Base-by-base conservation (phyloP, 176 grass and related monocot species). In the Aegilops umbellulata region DNA sequence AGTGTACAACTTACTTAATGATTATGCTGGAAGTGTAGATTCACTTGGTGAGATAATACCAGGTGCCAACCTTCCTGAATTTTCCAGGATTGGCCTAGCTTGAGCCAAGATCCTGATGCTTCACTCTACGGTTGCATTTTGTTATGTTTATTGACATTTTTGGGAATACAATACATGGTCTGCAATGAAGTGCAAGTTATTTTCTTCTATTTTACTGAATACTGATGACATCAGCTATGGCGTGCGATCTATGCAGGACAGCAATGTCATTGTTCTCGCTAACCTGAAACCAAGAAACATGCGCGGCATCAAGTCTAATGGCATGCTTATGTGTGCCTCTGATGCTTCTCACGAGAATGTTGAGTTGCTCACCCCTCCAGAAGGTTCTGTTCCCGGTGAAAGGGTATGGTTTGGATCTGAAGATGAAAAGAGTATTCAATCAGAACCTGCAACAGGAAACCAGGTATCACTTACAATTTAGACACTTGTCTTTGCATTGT, bases 261-360 rank as follows among this genome's bases (percentile, higher is more conserved):
- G 82, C 88, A 90, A 87, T 69, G 96, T 98, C 24, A 91, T 98
- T 68, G 93, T 98, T 65, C 88, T 98, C 53, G 96, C 96, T 79
- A 95, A 98, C 82, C 86, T 98, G 23, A 98, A 95, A 78, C 88
- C 96, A 30, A 94, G 96, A 79, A 98, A 95, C 86, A 98, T 98
- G 93, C 92, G 96, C 51, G 96, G 93, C 47, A 89, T 98, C 74
- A 98, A 98, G 75, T 98, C 96, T n/a, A 95, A 95, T 86, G 96
- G 96, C 51, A 98, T 98, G 96, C 90, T 98, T 41, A 94, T 98
- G 93, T 94, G 93, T 82, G 96, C 93, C 38, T 98, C 96, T 76
- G 96, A 98, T 86, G 88, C 93, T 79, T 86, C 91, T 61, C 96
- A 95, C 66, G 90, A 98, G 84, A 95, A 69, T 80, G 93, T 98